Evolutionary conservation across 208 protist species (phyloP), one percentile per base, ranked within the genome.

Genomic region (Leishmania turanica): DNA sequence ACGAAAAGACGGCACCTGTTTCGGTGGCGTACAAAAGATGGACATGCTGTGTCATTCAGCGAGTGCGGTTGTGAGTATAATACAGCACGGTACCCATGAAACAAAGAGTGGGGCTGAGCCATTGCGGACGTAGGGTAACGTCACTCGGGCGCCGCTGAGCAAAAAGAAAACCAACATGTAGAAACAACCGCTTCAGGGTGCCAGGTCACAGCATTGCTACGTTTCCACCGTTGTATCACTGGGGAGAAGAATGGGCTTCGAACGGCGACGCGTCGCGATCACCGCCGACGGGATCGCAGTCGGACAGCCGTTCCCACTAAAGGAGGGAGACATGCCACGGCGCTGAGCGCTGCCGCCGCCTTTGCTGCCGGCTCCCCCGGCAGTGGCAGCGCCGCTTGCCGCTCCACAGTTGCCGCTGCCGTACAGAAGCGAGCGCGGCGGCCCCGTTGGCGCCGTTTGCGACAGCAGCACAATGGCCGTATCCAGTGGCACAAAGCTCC

Each of bases 361-460:
- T 64, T 71, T 77, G 8, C 45, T 27, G 47, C 47, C 34, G n/a
- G 37, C 31, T 21, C 40, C 53, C 21, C n/a, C 51, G 37, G 4
- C 19, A 21, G 53, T 5, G 34, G 34, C 24, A 77, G 4, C 56
- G 54, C 53, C 56, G 56, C 13, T 64, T 40, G 9, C 74, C 37
- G 40, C 15, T 21, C 45, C 70, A 0, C 37, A 40, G 24, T 13
- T 77, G 56, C 74, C 9, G 56, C 53, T 31, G 9, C 45, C 2
- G 56, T 84, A 81, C n/a, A 94, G 73, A 51, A 95, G 75, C 21
- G 94, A 92, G 6, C 94, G 91, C 64, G 92, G 94, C 1, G 91
- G 90, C 40, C 86, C 88, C 0, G 86, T 83, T 21, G 94, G 88
- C 2, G 87, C 87, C 9, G 90, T 94, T 80, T 96, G 92, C 31